These are phyloP conservation scores for Xylogone sp. DNA, from an alignment of 2,329 filamentous ascomycete species.

Conservation along the genomic window DNA sequence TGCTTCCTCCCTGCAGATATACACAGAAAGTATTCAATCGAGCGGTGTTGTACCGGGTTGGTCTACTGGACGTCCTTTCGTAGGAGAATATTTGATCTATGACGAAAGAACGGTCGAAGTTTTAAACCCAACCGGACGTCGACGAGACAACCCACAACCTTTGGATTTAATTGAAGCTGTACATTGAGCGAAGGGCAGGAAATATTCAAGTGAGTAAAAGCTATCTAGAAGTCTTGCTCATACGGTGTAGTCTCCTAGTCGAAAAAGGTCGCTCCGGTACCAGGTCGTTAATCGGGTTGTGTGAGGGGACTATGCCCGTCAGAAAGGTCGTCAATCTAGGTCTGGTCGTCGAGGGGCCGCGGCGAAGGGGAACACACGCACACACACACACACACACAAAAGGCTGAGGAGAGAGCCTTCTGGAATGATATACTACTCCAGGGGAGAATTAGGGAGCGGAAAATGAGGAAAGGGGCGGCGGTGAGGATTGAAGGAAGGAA, in stretches of 20 bases:
- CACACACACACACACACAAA: conserved; percentile 21
- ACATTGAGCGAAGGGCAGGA: background rate
- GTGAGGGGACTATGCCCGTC: too few relatives aligned
- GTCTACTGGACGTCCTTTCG: background rate
- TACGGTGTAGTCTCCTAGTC: background rate
- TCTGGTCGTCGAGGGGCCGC: background rate
- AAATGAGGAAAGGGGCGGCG: conserved; percentile 6
- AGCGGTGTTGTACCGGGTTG: too few relatives aligned
- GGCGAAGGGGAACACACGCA: too few relatives aligned
- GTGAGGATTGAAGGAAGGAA: conserved; percentile 1
- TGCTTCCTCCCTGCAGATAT: too few relatives aligned
- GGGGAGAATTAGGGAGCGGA: conserved; percentile 6
- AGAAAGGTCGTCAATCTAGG: too few relatives aligned
- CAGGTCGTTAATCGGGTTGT: too few relatives aligned
- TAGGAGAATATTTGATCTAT: background rate
- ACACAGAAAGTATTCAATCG: too few relatives aligned
- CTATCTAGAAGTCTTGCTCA: background rate
- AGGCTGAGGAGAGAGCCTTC: conserved; percentile 20
- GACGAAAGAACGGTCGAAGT: background rate
- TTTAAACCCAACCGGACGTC: background rate
- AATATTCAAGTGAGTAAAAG: background rate
- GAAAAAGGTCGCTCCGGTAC: too few relatives aligned
- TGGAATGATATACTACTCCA: conserved; percentile 12
- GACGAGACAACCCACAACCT: background rate
- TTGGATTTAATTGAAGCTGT: background rate